Base-by-base conservation (phyloP, 192 early-diverging fungal genomes). In the Dispira parvispora region DNA sequence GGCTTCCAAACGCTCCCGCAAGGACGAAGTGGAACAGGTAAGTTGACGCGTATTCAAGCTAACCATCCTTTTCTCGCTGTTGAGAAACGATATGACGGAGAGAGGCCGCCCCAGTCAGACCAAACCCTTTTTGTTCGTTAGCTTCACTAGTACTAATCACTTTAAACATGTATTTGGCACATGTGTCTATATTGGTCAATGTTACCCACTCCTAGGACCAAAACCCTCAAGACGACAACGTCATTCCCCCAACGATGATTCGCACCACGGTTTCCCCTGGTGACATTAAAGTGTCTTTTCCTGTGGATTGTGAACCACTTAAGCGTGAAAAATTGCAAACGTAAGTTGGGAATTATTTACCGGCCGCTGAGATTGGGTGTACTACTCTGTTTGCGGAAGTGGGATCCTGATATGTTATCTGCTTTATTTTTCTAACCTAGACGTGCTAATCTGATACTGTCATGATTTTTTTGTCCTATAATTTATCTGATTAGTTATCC, bases 1-100 rank as follows among this genome's bases (percentile, higher is more conserved):
- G 69, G 78, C 84, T 11, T 80, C 82, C 9, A 88, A 87, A 64
- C 80, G 76, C 5, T 75, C 75, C 42, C 80, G 78, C 53, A 78
- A 77, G 53, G 85, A 84, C 20, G 74, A 77, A 18, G 78, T 75
- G 13, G 82, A 84, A n/a, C 44, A 69, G 70, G 32, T 65, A 63
- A 12, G 62, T 52, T 45, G 43, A 49, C 32, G 14, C 60, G 11
- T 21, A 62, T 61, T 43, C 58, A 27, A 57, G n/a, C 3, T 32
- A 63, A 20, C 21, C 16, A 32, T 1, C 25, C 0, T 13, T 46
- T 11, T 27, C 55, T 8, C 49, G 28, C 0, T 60, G 63, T 27
- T 65, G 27, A 42, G 63, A 50, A 38, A 68, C 61, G 11, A 62
- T 67, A 26, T 42, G 63, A 43, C 69, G 69, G 44, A 72, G 72